Evolutionary conservation across 108 stramenopile genomes (phyloP).

Genomic region (Nitzschia putrida): DNA sequence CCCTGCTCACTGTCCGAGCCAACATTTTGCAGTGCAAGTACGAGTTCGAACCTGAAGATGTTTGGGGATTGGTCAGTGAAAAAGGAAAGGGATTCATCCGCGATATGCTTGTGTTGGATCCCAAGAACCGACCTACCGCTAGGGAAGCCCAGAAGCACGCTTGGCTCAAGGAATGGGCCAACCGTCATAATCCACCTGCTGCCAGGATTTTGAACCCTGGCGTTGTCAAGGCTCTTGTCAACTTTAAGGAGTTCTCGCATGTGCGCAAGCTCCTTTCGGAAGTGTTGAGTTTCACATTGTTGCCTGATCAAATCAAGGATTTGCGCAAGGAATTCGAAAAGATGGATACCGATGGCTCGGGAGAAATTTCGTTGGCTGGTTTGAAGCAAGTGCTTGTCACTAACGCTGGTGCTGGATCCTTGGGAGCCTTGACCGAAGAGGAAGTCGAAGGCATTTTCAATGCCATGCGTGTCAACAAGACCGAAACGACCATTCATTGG

Average conservation of each 20-base stretch:
- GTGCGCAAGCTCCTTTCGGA: conserved; percentile 81
- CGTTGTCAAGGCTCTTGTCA: conserved; percentile 70
- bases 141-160: conserved; percentile 77
- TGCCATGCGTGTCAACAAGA: conserved; percentile 76
- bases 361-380: conserved; percentile 66
- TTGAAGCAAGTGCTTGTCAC: conserved; percentile 73
- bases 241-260: conserved; percentile 77
- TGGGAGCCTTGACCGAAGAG: conserved; percentile 70
- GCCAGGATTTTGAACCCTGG: conserved; percentile 58
- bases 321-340: conserved; percentile 79
- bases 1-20: conserved; percentile 66
- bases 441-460: conserved; percentile 84
- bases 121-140: conserved; percentile 75
- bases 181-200: conserved; percentile 31
- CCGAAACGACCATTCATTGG: conserved; percentile 73
- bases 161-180: conserved; percentile 79
- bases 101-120: conserved; percentile 78
- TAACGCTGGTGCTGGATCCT: conserved; percentile 72
- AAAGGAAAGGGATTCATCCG: conserved; percentile 85
- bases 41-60: conserved; percentile 64
- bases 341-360: conserved; percentile 71
- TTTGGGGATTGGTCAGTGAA: conserved; percentile 63
- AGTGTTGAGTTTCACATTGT: conserved; percentile 77
- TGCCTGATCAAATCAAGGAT: conserved; percentile 79
- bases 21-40: conserved; percentile 66